Conservation (phyloP, 148 eudicot species). For the Fagopyrum tataricum region DNA sequence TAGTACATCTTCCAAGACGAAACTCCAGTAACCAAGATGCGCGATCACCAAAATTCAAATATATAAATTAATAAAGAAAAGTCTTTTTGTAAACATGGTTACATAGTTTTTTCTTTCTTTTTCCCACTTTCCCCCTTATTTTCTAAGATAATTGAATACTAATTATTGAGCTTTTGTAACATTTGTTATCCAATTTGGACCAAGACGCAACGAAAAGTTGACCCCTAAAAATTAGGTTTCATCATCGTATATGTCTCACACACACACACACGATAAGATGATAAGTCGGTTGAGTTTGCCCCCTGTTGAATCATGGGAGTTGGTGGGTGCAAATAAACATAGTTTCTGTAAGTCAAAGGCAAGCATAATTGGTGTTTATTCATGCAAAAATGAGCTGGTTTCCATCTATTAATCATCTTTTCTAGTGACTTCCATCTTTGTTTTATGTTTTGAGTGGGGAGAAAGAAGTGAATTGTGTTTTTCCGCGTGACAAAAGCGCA, state of each 20-base stretch:
- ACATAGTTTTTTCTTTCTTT: too few species aligned
- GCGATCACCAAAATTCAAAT: too few species aligned
- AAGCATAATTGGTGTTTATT: neutral
- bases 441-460: neutral
- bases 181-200: too few species aligned
- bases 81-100: too few species aligned
- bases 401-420: neutral
- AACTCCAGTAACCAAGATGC: too few species aligned
- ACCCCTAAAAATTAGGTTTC: too few species aligned
- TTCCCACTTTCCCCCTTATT: too few species aligned
- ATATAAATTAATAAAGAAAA: too few species aligned
- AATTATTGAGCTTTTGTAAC: too few species aligned
- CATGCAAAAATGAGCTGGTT: slow-evolving; percentile 14
- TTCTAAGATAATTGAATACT: too few species aligned
- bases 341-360: neutral
- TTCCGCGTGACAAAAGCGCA: slow-evolving; percentile 2
- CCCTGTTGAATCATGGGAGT: neutral
- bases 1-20: too few species aligned
- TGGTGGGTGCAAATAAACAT: neutral
- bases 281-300: neutral
- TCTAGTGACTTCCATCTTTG: neutral
- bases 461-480: neutral
- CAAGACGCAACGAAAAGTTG: too few species aligned
- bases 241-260: neutral
- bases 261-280: neutral